Conservation (phyloP, 192 early-diverging fungal species). For the Globomyces pollinis-pini region DNA sequence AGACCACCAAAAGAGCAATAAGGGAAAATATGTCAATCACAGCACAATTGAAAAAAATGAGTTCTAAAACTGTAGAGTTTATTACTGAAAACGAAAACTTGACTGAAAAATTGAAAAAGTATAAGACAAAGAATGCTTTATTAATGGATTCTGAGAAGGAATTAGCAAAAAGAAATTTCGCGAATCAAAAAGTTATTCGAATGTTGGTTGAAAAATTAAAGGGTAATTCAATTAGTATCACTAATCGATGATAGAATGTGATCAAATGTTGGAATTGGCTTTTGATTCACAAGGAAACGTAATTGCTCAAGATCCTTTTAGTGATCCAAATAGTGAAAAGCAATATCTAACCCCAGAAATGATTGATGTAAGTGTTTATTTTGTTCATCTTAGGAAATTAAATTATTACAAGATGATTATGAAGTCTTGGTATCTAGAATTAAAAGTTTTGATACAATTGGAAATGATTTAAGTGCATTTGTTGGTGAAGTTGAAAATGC, state of each 20-base stretch:
- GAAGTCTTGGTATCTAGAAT: neutral
- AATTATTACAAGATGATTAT: conserved; percentile 4
- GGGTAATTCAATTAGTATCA: conserved; percentile 19
- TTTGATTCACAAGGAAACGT: conserved; percentile 22
- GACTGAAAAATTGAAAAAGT: conserved; percentile 28
- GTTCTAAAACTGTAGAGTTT: conserved; percentile 38
- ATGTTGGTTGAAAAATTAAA: conserved; percentile 51
- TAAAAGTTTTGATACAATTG: neutral
- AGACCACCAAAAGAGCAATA: conserved; percentile 56
- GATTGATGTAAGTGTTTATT: neutral
- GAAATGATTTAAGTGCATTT: conserved; percentile 7
- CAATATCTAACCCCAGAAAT: conserved; percentile 10
- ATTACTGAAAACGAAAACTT: conserved; percentile 47
- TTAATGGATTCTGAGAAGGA: conserved; percentile 43
- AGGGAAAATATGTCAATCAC: conserved; percentile 56
- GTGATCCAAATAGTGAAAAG: neutral
- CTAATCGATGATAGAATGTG: conserved; percentile 28
- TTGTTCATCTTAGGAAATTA: neutral
- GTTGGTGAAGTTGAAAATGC: conserved; percentile 11
- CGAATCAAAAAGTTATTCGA: conserved; percentile 47
- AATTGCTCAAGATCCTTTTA: conserved; percentile 2
- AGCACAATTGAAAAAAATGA: conserved; percentile 53
- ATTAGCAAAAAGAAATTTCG: conserved; percentile 48
- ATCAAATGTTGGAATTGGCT: conserved; percentile 47
- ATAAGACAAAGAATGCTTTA: conserved; percentile 35